Conservation (phyloP, 441 rosid species). For the Populus hybrid region DNA sequence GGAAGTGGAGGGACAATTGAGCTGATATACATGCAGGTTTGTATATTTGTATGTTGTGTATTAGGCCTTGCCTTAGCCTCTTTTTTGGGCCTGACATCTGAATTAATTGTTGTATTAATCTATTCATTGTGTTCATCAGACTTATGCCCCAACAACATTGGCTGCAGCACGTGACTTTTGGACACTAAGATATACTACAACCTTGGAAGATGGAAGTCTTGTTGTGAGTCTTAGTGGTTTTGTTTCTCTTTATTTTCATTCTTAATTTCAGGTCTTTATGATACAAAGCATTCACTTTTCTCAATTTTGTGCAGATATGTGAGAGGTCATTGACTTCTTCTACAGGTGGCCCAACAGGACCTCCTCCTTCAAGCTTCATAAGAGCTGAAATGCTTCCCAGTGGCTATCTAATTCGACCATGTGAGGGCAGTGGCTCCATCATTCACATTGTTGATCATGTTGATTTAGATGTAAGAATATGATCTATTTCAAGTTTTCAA, state of each 20-base stretch:
- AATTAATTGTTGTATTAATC: background rate
- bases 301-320: constrained; percentile 51
- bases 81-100: background rate
- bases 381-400: constrained; percentile 95
- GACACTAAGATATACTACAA: constrained; percentile 85
- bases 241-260: background rate
- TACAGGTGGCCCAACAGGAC: constrained; percentile 80
- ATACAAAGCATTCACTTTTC: background rate
- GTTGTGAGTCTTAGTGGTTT: constrained; percentile 43
- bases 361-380: constrained; percentile 68
- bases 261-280: background rate
- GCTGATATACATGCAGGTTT: constrained; percentile 85
- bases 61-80: background rate
- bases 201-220: constrained; percentile 89
- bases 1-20: constrained; percentile 90
- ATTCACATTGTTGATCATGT: constrained; percentile 95
- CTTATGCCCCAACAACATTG: constrained; percentile 86
- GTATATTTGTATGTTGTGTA: background rate
- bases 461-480: constrained; percentile 72
- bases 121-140: constrained; percentile 30
- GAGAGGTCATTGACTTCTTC: constrained; percentile 86
- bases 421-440: constrained; percentile 95
- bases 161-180: constrained; percentile 99
- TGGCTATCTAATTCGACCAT: constrained; percentile 87
- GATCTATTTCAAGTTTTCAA: background rate